These are phyloP conservation scores for Cladorrhinum sp. DNA, from an alignment of 2,329 filamentous ascomycete genomes.

Conservation along the genomic window DNA sequence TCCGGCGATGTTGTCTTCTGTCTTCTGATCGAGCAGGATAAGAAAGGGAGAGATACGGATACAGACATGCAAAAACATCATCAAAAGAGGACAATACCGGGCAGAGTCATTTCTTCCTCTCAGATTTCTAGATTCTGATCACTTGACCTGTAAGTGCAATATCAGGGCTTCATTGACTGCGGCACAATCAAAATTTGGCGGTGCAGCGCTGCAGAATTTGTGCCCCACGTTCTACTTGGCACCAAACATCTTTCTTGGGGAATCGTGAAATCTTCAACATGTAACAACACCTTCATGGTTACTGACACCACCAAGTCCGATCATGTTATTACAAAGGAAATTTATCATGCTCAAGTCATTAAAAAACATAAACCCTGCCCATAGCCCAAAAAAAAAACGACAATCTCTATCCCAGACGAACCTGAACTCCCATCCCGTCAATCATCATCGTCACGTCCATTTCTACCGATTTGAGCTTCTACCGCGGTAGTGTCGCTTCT, in stretches of 20 bases:
- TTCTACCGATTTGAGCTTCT: slow-evolving; percentile 11
- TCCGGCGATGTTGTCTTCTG: not conserved
- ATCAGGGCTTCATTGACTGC: not conserved
- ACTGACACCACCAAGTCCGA: not conserved
- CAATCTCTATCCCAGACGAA: not conserved
- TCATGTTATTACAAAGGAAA: slow-evolving; percentile 7
- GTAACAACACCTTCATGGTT: too few relatives aligned
- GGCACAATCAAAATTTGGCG: slow-evolving; percentile 28
- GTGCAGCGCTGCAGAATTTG: slow-evolving; percentile 25
- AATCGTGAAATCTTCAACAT: too few relatives aligned
- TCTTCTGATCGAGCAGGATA: not conserved
- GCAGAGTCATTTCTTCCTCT: too few relatives aligned
- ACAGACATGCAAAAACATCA: too few relatives aligned
- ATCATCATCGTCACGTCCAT: not conserved
- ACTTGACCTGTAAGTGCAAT: too few relatives aligned
- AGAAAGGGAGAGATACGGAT: too few relatives aligned
- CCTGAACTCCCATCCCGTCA: not conserved
- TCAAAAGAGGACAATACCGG: too few relatives aligned
- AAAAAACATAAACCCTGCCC: not conserved
- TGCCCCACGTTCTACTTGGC: slow-evolving; percentile 3
- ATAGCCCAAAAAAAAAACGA: not conserved
- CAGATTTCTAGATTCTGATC: too few relatives aligned
- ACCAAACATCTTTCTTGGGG: not conserved
- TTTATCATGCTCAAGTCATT: not conserved
- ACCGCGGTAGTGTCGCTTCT: slow-evolving; percentile 18